phyloP scores from a whole-genome alignment of 768 basidiomycete genomes.

The Mycena maculata region DNA sequence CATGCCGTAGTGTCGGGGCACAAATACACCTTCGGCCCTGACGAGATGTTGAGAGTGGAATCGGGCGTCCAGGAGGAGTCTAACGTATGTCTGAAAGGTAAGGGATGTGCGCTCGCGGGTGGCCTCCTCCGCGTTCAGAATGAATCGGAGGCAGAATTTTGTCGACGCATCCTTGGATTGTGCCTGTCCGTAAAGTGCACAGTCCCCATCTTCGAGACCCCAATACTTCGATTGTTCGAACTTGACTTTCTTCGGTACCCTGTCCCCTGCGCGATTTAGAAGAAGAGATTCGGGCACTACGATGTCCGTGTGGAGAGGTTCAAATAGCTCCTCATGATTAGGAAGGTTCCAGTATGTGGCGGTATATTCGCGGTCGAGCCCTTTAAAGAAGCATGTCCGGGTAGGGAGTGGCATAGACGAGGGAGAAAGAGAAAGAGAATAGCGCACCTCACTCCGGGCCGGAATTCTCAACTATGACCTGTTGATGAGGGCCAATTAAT shows the following conservation, averaged over 20 bases:
- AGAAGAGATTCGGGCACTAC: neutral
- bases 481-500: no score
- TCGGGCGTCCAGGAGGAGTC: constrained; percentile 16
- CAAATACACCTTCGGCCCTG: neutral
- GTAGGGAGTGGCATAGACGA: no score
- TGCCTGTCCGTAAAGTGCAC: neutral
- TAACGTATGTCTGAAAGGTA: neutral
- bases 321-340: no score
- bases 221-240: neutral
- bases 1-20: constrained; percentile 21
- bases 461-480: no score
- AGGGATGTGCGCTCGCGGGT: neutral
- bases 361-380: no score
- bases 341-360: no score
- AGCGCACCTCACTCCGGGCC: no score
- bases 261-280: constrained; percentile 1
- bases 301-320: no score
- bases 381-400: no score
- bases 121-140: constrained; percentile 11
- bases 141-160: constrained; percentile 14
- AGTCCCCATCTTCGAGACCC: neutral
- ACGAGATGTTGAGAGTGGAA: constrained; percentile 16
- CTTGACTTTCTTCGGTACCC: neutral
- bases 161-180: neutral
- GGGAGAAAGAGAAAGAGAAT: no score